Evolutionary conservation across 495 filamentous ascomycete species (phyloP), one percentile per base, ranked within the genome.

Genomic region (Xylaria cubensis): DNA sequence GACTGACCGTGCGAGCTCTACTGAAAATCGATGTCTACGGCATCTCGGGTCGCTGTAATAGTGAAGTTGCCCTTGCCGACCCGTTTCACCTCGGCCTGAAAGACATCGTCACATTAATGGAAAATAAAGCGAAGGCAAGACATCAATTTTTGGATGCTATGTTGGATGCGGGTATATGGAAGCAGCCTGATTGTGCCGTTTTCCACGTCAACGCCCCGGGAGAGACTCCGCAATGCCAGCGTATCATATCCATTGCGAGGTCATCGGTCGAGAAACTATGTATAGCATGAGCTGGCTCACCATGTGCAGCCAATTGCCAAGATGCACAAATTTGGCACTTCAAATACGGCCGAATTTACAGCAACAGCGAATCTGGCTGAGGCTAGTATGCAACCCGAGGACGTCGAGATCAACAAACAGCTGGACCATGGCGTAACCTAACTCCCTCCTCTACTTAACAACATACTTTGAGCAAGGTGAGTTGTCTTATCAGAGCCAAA

Each of bases 1-100:
- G 86, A 29, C 77, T 82, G 24, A 82, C 82, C 8, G 81, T 86
- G 29, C 80, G 87, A 24, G 85, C 86, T 10, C 76, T 89, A 67
- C 74, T 89, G 32, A 83, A 82, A 74, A 72, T 85, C 4, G 87
- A 89, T 72, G 82, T 89, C 41, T 88, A 88, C 76, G 85, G 84
- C n/a, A 73, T 83, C 36, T 78, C 80, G 62, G 78, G 79, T 34
- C 13, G 56, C 50, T 56, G 62, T 19, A 12, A 65, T 42, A 59
- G 17, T 17, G 67, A 59, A 4, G 24, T 19, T 0, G 39, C 10
- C 4, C 46, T 24, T 13, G n/a, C 42, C 8, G 26, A 72, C 42
- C 70, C 74, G 34, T 48, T 79, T 50, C 73, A 80, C 32, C 75
- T 81, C n/a, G 87, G 86, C 4, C 74, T 89, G 3, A 86, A 84